phyloP scores from a whole-genome alignment of 116 monocot genomes.

The Posidonia oceanica region DNA sequence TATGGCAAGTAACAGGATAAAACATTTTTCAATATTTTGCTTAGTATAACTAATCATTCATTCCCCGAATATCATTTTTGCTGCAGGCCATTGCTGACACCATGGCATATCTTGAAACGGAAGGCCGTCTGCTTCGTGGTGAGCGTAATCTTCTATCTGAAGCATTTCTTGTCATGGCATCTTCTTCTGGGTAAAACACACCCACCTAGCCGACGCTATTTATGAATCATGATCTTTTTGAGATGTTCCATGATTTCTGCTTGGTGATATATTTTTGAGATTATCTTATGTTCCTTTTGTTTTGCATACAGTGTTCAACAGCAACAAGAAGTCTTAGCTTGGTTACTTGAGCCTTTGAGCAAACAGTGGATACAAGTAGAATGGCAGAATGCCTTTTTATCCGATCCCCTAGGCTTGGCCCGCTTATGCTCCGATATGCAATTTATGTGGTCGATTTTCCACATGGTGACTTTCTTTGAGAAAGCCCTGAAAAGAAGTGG shows the following conservation, averaged over 20 bases:
- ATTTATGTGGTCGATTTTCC: constrained; percentile 93
- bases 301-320: constrained; percentile 55
- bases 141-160: constrained; percentile 95
- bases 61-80: not conserved
- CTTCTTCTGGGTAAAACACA: constrained; percentile 64
- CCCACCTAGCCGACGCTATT: not conserved
- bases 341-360: constrained; percentile 89
- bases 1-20: too few relatives aligned
- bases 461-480: constrained; percentile 90
- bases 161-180: constrained; percentile 95
- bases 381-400: constrained; percentile 86
- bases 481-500: constrained; percentile 96
- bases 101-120: constrained; percentile 76
- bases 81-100: constrained; percentile 84
- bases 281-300: not conserved
- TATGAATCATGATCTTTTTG: not conserved
- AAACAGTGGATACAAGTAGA: constrained; percentile 81
- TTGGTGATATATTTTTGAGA: not conserved
- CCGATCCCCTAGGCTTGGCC: constrained; percentile 60
- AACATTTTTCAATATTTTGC: too few relatives aligned
- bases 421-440: constrained; percentile 52
- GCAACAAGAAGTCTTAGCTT: constrained; percentile 86
- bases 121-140: constrained; percentile 70
- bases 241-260: not conserved
- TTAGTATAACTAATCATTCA: too few relatives aligned